phyloP scores from a whole-genome alignment of 73 alveolate species.

The Halteria grandinella region DNA sequence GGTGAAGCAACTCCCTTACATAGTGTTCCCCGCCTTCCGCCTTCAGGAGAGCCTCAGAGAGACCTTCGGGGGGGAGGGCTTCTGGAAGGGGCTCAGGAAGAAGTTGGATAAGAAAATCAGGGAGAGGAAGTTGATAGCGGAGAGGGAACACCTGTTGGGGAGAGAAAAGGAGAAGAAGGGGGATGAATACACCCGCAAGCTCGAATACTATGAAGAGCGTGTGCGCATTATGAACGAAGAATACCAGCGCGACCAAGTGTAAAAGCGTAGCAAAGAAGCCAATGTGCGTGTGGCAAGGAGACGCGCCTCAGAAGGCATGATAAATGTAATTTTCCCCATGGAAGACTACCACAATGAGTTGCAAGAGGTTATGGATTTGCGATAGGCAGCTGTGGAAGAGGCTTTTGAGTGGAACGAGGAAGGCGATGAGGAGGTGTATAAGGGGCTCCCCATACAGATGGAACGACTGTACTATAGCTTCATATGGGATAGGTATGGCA shows the following conservation, averaged over 20 bases:
- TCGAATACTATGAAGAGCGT: constrained; percentile 29
- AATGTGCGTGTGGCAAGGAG: constrained; percentile 34
- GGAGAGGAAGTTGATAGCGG: constrained; percentile 59
- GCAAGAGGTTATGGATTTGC: constrained; percentile 46
- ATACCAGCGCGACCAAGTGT: neutral
- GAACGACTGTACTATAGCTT: constrained; percentile 40
- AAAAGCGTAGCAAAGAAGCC: neutral
- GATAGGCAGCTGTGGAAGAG: too few relatives aligned
- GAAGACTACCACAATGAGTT: constrained; percentile 12
- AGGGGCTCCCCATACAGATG: too few relatives aligned
- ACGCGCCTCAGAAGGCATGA: constrained; percentile 50
- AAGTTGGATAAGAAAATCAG: constrained; percentile 52
- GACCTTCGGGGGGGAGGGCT: constrained; percentile 56
- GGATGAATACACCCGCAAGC: constrained; percentile 34
- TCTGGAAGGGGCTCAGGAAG: constrained; percentile 52
- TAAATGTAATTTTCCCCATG: constrained; percentile 11
- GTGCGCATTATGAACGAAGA: constrained; percentile 44
- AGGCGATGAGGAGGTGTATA: too few relatives aligned
- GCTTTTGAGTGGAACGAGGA: too few relatives aligned
- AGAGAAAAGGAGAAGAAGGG: constrained; percentile 48
- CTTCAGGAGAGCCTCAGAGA: constrained; percentile 51
- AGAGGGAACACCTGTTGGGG: constrained; percentile 51
- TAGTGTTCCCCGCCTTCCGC: constrained; percentile 61
- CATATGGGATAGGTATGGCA: constrained; percentile 41
- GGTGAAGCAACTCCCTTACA: constrained; percentile 57